A percentile compares a stretch with the other conserved stretches of the same genome.
Conservation (phyloP, 1,139 yeast genomes). For the Debaryomycetaceae sp. region DNA sequence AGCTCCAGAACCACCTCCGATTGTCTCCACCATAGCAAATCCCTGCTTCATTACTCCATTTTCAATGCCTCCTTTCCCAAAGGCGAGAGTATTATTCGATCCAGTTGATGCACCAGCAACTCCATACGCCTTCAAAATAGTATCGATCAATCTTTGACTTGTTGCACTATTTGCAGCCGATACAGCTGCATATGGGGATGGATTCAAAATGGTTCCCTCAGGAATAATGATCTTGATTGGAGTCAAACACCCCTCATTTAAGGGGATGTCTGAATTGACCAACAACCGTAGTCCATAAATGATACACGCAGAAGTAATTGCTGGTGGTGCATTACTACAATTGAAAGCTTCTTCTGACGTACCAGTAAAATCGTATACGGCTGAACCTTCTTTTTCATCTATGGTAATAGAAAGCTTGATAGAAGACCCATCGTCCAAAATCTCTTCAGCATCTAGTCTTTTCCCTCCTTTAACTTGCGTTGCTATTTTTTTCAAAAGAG, state of each 20-base stretch:
- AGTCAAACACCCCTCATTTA: constrained; percentile 44
- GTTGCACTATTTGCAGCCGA: constrained; percentile 50
- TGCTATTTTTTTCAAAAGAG: constrained; percentile 25
- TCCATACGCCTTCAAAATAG: constrained; percentile 38
- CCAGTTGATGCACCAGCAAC: constrained; percentile 44
- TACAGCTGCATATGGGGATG: constrained; percentile 42
- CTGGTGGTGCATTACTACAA: constrained; percentile 42
- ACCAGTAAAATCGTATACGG: constrained; percentile 56
- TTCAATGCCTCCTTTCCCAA: constrained; percentile 38
- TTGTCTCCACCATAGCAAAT: constrained; percentile 45
- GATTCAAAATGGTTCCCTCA: constrained; percentile 33
- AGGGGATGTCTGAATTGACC: constrained; percentile 42
- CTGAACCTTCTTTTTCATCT: constrained; percentile 41
- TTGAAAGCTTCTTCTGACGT: constrained; percentile 40
- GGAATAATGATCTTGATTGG: constrained; percentile 38
- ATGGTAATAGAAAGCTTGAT: constrained; percentile 34
- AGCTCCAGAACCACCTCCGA: constrained; percentile 46
- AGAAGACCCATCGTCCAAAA: constrained; percentile 46
- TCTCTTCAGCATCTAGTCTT: constrained; percentile 25
- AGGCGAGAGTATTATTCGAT: constrained; percentile 41
- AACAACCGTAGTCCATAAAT: constrained; percentile 43
- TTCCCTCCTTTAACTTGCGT: constrained; percentile 17
- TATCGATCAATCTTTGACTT: constrained; percentile 42
- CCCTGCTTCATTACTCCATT: constrained; percentile 35
- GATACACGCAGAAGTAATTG: constrained; percentile 41